Percentiles rank a stretch among this genome's conserved stretches.
Conservation (phyloP, 768 basidiomycete species). For the Leucogyrophana mollusca region DNA sequence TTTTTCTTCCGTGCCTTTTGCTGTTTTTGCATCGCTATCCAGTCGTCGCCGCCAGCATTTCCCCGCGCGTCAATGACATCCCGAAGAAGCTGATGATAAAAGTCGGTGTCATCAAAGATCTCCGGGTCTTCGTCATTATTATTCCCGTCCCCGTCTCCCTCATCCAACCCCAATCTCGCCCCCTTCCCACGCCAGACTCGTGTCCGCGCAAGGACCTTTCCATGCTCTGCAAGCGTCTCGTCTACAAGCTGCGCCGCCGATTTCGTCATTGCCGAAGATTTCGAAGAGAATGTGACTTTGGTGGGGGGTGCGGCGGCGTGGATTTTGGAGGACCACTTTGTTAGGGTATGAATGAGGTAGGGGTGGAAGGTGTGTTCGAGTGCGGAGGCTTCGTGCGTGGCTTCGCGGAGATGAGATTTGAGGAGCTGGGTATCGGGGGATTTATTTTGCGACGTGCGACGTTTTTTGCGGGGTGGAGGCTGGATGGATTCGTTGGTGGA, state of each 20-base stretch:
- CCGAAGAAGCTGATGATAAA: conserved; percentile 88
- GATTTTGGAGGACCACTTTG: conserved; percentile 96
- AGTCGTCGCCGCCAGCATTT: conserved; percentile 50
- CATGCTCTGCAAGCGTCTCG: conserved; percentile 60
- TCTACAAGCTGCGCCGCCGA: conserved; percentile 76
- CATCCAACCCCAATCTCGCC: conserved; percentile 40
- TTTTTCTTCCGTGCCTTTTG: conserved; percentile 72
- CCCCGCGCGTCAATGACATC: conserved; percentile 81
- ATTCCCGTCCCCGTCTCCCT: conserved; percentile 27
- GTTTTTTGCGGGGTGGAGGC: conserved; percentile 58
- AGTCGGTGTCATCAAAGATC: conserved; percentile 86
- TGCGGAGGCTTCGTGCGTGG: conserved; percentile 38
- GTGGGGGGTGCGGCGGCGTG: conserved; percentile 85
- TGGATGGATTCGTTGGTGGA: conserved; percentile 44
- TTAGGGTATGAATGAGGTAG: conserved; percentile 71
- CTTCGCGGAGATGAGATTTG: conserved; percentile 39
- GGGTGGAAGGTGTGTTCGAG: conserved; percentile 69
- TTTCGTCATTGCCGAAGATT: conserved; percentile 53
- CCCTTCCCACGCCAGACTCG: conserved; percentile 52
- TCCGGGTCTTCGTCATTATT: conserved; percentile 41
- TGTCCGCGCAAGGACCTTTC: conserved; percentile 63
- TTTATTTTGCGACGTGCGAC: conserved; percentile 8
- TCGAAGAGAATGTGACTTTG: conserved; percentile 69
- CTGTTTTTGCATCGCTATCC: conserved; percentile 64
- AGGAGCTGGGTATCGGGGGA: conserved; percentile 18